Conservation (phyloP, 2,329 filamentous ascomycete species). For the Aureobasidium sp. region DNA sequence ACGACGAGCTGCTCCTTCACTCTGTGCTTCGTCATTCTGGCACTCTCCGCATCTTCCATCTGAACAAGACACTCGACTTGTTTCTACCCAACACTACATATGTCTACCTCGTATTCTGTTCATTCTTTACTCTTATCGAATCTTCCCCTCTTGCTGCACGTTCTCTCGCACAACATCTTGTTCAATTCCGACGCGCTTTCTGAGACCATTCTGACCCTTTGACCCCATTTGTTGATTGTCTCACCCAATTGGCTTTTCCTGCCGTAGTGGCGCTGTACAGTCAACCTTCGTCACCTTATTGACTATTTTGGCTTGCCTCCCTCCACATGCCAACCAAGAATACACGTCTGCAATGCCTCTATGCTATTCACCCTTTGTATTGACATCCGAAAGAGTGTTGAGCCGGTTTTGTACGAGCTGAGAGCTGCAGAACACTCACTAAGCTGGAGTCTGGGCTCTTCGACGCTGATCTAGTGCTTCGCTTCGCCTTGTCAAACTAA, state of each 20-base stretch:
- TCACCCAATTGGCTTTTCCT: background rate
- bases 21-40: slow-evolving; percentile 4
- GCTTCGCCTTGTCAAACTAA: background rate
- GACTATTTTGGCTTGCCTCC: background rate
- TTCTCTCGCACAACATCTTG: background rate
- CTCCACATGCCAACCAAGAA: background rate
- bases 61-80: background rate
- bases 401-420: background rate
- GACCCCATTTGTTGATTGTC: background rate
- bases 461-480: background rate
- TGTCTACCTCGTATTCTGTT: no score
- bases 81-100: background rate
- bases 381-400: background rate
- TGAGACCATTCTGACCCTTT: background rate
- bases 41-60: background rate
- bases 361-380: background rate
- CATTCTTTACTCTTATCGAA: background rate
- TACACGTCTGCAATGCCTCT: background rate
- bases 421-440: background rate
- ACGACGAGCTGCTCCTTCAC: background rate
- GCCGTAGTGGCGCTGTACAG: background rate
- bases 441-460: background rate
- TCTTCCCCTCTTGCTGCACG: background rate
- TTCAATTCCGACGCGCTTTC: background rate
- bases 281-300: background rate